Conservation (phyloP, 768 basidiomycete species). For the Rhodosporidiobolus odoratus region DNA sequence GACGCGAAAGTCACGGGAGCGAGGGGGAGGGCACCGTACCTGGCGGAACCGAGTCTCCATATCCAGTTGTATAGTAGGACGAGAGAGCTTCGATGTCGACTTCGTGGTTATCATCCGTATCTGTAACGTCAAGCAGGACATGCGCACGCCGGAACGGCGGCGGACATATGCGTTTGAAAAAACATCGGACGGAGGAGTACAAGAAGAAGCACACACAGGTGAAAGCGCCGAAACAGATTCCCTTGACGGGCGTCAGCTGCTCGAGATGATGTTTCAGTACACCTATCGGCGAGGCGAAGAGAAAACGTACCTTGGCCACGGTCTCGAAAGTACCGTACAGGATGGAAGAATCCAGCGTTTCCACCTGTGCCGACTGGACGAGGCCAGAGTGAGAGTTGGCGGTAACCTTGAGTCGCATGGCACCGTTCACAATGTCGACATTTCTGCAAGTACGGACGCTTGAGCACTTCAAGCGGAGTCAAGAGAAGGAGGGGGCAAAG, state of each 20-base stretch:
- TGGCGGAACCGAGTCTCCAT: background rate
- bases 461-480: no score
- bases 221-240: slow-evolving; percentile 10
- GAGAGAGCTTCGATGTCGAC: slow-evolving; percentile 13
- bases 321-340: slow-evolving; percentile 2
- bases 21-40: no score
- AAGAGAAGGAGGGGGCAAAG: no score
- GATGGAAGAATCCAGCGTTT: background rate
- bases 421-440: slow-evolving; percentile 19
- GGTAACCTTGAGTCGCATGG: background rate
- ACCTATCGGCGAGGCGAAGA: background rate
- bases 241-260: background rate
- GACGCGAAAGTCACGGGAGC: background rate
- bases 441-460: background rate
- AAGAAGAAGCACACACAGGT: background rate
- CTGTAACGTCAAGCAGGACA: background rate
- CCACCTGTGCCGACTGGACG: no score
- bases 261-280: background rate
- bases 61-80: slow-evolving; percentile 13
- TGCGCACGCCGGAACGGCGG: no score
- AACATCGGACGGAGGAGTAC: no score
- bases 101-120: slow-evolving; percentile 6
- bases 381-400: background rate
- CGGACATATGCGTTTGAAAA: no score
- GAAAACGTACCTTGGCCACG: background rate